Percentiles rank a stretch among this genome's conserved stretches.
Evolutionary conservation across 1,139 yeast species (phyloP).

Genomic region (Blastobotrys apis): DNA sequence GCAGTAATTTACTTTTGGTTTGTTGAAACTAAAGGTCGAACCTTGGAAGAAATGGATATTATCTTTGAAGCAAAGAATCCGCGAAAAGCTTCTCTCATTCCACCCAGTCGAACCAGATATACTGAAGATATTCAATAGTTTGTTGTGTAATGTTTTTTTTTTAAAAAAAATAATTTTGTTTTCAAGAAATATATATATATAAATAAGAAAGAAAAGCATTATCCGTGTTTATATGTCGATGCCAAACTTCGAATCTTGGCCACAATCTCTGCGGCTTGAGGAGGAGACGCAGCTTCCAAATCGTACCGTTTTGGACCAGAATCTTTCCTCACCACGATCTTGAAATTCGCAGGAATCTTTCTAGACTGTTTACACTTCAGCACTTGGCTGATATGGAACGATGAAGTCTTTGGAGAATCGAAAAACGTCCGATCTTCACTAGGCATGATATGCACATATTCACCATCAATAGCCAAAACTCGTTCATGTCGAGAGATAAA

Average conservation of each 20-base stretch:
- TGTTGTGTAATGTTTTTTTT: background rate
- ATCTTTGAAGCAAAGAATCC: slow-evolving; percentile 34
- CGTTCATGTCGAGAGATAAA: slow-evolving; percentile 79
- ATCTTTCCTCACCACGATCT: slow-evolving; percentile 70
- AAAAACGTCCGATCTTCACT: slow-evolving; percentile 65
- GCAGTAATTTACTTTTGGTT: slow-evolving; percentile 37
- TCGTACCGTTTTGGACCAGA: slow-evolving; percentile 74
- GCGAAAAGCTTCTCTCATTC: slow-evolving; percentile 17
- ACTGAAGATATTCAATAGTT: too few species aligned
- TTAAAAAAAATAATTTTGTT: background rate
- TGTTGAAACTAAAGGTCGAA: slow-evolving; percentile 45
- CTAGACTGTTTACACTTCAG: slow-evolving; percentile 70
- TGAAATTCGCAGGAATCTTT: slow-evolving; percentile 75
- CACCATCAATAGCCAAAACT: slow-evolving; percentile 86
- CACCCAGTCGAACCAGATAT: slow-evolving; percentile 4
- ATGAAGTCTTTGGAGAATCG: slow-evolving; percentile 75
- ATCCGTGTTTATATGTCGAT: slow-evolving; percentile 19
- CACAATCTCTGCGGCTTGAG: slow-evolving; percentile 72
- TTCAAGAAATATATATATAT: slow-evolving; percentile 1
- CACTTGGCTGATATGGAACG: slow-evolving; percentile 82
- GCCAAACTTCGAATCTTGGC: slow-evolving; percentile 44
- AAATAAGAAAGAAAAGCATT: background rate
- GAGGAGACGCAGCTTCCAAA: slow-evolving; percentile 64
- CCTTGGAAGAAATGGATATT: slow-evolving; percentile 45
- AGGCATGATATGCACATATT: slow-evolving; percentile 84